Evolutionary conservation across 2,329 filamentous ascomycete species (phyloP), one percentile per base, ranked within the genome.

Genomic region (Fusarium napiforme): DNA sequence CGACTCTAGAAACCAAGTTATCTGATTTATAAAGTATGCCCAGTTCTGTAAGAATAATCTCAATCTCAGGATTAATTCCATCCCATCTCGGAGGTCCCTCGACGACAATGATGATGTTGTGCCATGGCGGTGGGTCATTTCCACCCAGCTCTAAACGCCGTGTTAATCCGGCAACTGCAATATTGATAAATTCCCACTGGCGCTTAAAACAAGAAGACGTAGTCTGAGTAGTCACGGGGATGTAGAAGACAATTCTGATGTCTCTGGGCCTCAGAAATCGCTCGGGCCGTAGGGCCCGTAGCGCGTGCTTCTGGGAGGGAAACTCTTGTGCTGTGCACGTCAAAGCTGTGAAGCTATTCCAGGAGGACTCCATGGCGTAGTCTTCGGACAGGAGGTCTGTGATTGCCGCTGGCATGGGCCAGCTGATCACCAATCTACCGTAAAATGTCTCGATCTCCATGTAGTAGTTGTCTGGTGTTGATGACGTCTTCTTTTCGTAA

Each of bases 231-330:
- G 14, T 37, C 9, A 37, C 34, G 1, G 32, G 23, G 2, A 53
- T 53, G 4, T 26, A 39, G 23, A 53, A 53, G 18, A 36, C 34
- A 37, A 53, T 2, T 53, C 16, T 53, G 4, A 53, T 37, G 23
- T 37, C 7, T 28, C 50, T 37, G 7, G 50, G 50, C 12, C 16
- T 28, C 7, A 7, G 18, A 8, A 16, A 39, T 21, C 23, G 34
- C 23, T 1, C 9, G 10, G 50, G 50, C 5, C 50, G 50, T 12
- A 53, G 32, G 21, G 34, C 15, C 7, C 23, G 34, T 11, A 28
- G 9, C 16, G 23, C 26, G 7, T 37, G 18, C 8, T n/a, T n/a
- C 5, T 9, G 23, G 1, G 9, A n/a, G 0, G 12, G 14, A 8
- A 53, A 53, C 2, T 16, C 50, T 3, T 11, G 18, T 28, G 32